These are phyloP conservation scores for Lindgomyces ingoldianus DNA, from an alignment of 495 filamentous ascomycete species.

Conservation along the genomic window DNA sequence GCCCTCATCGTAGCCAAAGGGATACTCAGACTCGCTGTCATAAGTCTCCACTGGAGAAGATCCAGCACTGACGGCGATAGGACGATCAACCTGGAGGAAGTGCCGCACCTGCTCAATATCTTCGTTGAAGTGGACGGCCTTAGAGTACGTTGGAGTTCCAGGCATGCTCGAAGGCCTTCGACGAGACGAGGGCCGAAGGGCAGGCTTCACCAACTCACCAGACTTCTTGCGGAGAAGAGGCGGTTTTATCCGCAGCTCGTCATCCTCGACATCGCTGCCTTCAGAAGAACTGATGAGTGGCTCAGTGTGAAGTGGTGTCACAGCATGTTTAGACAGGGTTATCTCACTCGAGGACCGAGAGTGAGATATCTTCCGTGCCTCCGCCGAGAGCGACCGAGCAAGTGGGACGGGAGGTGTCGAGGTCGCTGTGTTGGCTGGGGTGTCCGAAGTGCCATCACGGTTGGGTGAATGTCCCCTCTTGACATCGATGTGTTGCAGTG, in stretches of 20 bases:
- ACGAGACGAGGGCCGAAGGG: constrained; percentile 72
- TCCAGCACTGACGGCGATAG: constrained; percentile 89
- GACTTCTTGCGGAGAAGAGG: constrained; percentile 97
- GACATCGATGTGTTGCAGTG: constrained; percentile 76
- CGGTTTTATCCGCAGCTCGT: constrained; percentile 61
- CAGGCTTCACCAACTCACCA: constrained; percentile 91
- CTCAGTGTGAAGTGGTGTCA: constrained; percentile 32
- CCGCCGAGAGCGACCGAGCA: constrained; percentile 50
- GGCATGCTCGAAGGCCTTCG: constrained; percentile 94
- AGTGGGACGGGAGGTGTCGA: constrained; percentile 19
- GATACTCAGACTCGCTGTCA: constrained; percentile 81
- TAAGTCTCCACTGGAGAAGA: constrained; percentile 91
- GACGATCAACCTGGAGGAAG: constrained; percentile 89
- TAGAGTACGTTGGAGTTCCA: constrained; percentile 91
- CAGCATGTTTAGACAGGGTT: constrained; percentile 39
- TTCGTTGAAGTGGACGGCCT: constrained; percentile 94
- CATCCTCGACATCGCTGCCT: constrained; percentile 62
- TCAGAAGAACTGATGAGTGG: constrained; percentile 43
- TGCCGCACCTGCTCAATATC: constrained; percentile 92
- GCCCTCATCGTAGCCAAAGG: constrained; percentile 66
- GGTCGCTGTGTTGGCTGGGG: constrained; percentile 40
- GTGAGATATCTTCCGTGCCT: constrained; percentile 72
- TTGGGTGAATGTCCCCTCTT: constrained; percentile 64
- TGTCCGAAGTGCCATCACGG: constrained; percentile 45
- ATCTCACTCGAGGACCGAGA: constrained; percentile 81